These are phyloP conservation scores for Camelina sativa DNA, from an alignment of 345 rosid species.

Conservation along the genomic window DNA sequence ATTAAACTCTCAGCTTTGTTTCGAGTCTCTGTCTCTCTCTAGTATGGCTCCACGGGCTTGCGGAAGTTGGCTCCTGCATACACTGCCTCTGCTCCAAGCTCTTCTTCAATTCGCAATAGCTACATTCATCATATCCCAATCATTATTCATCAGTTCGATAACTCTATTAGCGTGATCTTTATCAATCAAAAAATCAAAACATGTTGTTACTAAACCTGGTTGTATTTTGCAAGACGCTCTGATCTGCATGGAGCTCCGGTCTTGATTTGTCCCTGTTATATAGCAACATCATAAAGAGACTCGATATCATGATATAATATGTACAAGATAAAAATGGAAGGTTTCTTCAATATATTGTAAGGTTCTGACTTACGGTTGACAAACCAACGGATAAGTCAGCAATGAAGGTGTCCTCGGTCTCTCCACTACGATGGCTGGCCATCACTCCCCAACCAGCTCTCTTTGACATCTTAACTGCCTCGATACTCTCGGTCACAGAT, in stretches of 20 bases:
- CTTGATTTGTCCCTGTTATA: conserved; percentile 85
- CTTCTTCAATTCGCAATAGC: conserved; percentile 90
- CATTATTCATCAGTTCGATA: too few species aligned
- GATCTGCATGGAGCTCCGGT: conserved; percentile 99
- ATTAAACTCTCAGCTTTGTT: conserved; percentile 18
- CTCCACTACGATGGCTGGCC: conserved; percentile 99
- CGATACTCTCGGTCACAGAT: conserved; percentile 93
- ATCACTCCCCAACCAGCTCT: conserved; percentile 97
- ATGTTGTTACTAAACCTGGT: conserved; percentile 59
- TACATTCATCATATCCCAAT: conserved; percentile 43
- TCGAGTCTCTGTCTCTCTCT: conserved; percentile 25
- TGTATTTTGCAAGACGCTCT: conserved; percentile 93
- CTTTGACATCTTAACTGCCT: conserved; percentile 97
- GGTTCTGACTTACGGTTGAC: conserved; percentile 64
- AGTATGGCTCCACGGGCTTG: conserved; percentile 77
- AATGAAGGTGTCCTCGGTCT: conserved; percentile 96
- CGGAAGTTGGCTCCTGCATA: conserved; percentile 87
- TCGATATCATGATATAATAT: too few species aligned
- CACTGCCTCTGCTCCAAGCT: conserved; percentile 79
- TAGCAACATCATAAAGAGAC: not conserved
- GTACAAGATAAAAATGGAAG: too few species aligned
- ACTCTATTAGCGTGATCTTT: too few species aligned
- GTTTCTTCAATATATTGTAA: not conserved
- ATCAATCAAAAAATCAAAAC: too few species aligned
- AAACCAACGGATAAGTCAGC: conserved; percentile 93